These are phyloP conservation scores for Rhodomyrtus tomentosa DNA, from an alignment of 345 rosid species.

Conservation along the genomic window DNA sequence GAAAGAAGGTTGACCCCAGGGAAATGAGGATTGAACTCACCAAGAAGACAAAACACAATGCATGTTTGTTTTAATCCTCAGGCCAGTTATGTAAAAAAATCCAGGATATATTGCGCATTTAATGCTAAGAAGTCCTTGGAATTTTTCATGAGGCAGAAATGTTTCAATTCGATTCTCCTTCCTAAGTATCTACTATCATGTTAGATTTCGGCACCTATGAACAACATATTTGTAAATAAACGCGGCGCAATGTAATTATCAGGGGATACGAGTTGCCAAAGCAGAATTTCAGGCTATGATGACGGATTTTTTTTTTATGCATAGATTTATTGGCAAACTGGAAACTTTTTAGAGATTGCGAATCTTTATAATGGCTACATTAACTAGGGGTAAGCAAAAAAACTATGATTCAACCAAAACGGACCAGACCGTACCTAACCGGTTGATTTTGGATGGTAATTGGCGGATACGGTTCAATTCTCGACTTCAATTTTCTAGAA, in stretches of 20 bases:
- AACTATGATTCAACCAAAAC: too few relatives aligned
- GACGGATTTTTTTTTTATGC: background rate
- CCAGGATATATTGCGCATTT: background rate
- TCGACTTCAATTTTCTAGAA: too few relatives aligned
- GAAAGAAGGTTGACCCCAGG: too few relatives aligned
- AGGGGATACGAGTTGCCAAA: background rate
- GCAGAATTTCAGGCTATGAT: background rate
- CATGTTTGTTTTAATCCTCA: too few relatives aligned
- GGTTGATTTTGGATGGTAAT: too few relatives aligned
- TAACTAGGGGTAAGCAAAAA: too few relatives aligned
- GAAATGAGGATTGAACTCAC: background rate
- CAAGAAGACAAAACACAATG: background rate
- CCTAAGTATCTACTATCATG: background rate
- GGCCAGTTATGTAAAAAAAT: background rate
- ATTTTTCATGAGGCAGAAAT: background rate
- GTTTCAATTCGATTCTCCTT: background rate
- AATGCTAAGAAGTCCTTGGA: background rate
- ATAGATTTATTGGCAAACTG: background rate
- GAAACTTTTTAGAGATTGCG: background rate
- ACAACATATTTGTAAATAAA: background rate
- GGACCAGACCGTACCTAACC: too few relatives aligned
- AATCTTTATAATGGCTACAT: background rate
- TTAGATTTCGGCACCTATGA: background rate
- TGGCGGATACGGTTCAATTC: too few relatives aligned
- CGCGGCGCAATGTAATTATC: background rate